Evolutionary conservation across 1,284 basidiomycete species (phyloP), one percentile per base, ranked within the genome.

Genomic region (Sphagnurus paluster): DNA sequence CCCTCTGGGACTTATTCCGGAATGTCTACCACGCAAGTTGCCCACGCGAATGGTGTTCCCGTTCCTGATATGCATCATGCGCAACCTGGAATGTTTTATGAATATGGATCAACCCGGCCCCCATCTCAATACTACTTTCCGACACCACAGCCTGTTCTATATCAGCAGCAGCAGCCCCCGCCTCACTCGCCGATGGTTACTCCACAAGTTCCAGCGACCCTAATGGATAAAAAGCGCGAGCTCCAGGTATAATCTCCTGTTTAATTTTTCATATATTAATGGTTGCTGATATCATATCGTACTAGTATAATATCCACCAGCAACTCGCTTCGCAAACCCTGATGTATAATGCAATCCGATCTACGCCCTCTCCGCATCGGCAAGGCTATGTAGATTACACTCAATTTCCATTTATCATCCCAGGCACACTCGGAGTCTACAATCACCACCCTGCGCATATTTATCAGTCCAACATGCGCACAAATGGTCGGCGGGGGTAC

Each of bases 71-170:
- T 73, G 33, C 68, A 70, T 58, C 68, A 70, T 38, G 75, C 76
- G 54, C 79, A 82, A 56, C 64, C 77, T 29, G 71, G 71, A 25
- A 55, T 80, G 42, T 84, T 78, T 63, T 87, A 79, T 52, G 84
- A 86, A 54, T 87, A 79, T 53, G 60, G 70, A 49, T 68, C 69
- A 5, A 63, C 69, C 42, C 74, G 77, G 34, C 70, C 75, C 5
- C 66, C 63, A 23, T 77, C 82, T 2, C 83, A 81, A 52, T 84
- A 73, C 60, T 88, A 74, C 60, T 85, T 82, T 55, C 72, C 82
- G 24, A 57, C 71, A 5, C 72, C 75, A 39, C 84, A 80, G 56
- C 68, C 76, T 7, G 72, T 87, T 60, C 69, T 85, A 47, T 87
- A 81, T 63, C 74, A 79, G 50, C 52, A 51, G 33, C 66, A 72